phyloP scores from a whole-genome alignment of 2,329 filamentous ascomycete genomes.

The Nemania diffusa region DNA sequence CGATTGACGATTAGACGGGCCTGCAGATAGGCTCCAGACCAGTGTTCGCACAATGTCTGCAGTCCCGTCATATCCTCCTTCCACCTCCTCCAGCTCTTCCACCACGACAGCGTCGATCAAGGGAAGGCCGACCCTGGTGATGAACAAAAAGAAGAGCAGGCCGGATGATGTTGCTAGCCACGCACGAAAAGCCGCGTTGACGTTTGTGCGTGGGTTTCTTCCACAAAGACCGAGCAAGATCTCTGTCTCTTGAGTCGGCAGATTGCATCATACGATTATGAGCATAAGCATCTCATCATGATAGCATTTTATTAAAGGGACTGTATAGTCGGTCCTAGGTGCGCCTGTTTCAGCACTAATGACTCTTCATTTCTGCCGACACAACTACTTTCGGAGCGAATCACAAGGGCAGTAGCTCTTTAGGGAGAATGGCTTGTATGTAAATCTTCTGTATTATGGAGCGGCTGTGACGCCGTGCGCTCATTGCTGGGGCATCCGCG shows the following conservation, averaged over 20 bases:
- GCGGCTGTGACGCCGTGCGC: conserved; percentile 19
- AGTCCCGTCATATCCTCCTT: conserved; percentile 68
- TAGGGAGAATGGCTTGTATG: conserved; percentile 30
- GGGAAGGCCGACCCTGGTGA: conserved; percentile 43
- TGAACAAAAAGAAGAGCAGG: conserved; percentile 45
- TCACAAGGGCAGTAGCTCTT: conserved; percentile 9
- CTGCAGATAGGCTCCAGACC: conserved; percentile 64
- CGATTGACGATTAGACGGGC: conserved; percentile 89
- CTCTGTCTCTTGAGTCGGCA: conserved; percentile 45
- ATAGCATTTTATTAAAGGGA: conserved; percentile 31
- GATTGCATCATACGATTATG: conserved; percentile 33
- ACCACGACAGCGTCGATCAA: conserved; percentile 43
- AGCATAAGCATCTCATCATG: conserved; percentile 33
- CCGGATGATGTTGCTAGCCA: conserved; percentile 47
- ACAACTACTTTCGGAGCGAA: conserved; percentile 11
- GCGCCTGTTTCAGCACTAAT: conserved; percentile 11
- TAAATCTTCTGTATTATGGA: conserved; percentile 36
- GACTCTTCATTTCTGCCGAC: conserved; percentile 22
- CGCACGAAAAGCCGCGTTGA: conserved; percentile 47
- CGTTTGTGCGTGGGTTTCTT: conserved; percentile 48
- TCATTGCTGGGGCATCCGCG: conserved; percentile 23
- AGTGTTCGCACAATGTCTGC: conserved; percentile 60
- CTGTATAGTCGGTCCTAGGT: conserved; percentile 24
- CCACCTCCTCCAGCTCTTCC: conserved; percentile 44
- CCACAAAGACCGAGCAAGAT: conserved; percentile 50